These are phyloP conservation scores for Penicillium sumatraense DNA, from an alignment of 2,329 filamentous ascomycete genomes.

Conservation along the genomic window DNA sequence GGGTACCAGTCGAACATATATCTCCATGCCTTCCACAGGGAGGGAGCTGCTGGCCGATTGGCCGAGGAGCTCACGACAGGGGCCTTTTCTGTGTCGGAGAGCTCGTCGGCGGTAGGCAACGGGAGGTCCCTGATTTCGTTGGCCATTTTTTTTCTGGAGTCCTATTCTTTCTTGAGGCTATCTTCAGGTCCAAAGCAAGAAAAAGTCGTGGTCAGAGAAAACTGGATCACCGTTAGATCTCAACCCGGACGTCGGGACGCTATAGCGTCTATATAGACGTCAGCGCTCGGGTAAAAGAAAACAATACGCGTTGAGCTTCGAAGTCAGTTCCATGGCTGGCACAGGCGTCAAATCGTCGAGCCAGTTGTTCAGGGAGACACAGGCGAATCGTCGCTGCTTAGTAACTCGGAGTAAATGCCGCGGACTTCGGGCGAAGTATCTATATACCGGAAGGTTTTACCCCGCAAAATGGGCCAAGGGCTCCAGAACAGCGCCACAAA, in stretches of 20 bases:
- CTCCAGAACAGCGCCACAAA: background rate
- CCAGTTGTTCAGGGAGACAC: background rate
- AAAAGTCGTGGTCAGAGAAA: background rate
- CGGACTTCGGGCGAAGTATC: background rate
- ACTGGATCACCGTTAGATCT: background rate
- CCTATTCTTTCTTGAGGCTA: background rate
- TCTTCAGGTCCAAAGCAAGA: background rate
- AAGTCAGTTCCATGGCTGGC: background rate
- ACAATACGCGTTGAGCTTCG: background rate
- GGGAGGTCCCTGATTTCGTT: background rate
- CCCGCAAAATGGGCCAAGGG: background rate
- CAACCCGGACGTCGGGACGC: background rate
- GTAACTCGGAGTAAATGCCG: background rate
- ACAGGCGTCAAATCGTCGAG: background rate
- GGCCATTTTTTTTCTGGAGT: background rate
- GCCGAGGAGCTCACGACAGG: conserved; percentile 6
- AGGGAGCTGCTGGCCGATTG: conserved; percentile 12
- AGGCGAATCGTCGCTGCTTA: background rate
- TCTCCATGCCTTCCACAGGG: conserved; percentile 18
- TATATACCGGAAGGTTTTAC: background rate
- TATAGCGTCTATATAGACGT: background rate
- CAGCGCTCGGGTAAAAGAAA: background rate
- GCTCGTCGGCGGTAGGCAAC: background rate
- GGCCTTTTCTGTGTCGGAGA: conserved; percentile 8
- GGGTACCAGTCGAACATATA: conserved; percentile 22